Evolutionary conservation across 2,329 filamentous ascomycete genomes (phyloP).

Genomic region (Neonectria coccinea): DNA sequence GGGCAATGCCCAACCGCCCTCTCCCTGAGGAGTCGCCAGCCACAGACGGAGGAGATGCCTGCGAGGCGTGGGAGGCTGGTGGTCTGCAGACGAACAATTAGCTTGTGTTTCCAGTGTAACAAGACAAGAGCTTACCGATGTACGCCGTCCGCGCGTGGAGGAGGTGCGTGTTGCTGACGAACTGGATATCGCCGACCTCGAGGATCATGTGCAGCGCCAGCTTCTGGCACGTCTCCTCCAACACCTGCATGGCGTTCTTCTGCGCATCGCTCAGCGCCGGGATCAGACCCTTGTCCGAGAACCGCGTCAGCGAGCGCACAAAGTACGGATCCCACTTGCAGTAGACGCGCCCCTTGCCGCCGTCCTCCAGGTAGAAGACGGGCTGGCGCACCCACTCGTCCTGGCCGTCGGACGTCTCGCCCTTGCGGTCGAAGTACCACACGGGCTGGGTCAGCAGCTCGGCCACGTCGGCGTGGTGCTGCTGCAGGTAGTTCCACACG

Average conservation of each 20-base stretch:
- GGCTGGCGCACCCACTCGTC: constrained; percentile 78
- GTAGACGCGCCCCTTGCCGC: constrained; percentile 62
- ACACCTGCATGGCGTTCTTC: constrained; percentile 69
- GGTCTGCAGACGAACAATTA: constrained; percentile 48
- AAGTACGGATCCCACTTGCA: constrained; percentile 94
- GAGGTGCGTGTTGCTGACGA: constrained; percentile 82
- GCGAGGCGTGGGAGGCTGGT: constrained; percentile 74
- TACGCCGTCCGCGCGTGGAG: constrained; percentile 87
- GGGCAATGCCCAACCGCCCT: constrained; percentile 87
- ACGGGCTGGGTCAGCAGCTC: constrained; percentile 79
- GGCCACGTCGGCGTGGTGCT: constrained; percentile 81
- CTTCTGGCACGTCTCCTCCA: constrained; percentile 78
- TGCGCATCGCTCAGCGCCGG: constrained; percentile 79
- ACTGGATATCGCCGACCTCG: constrained; percentile 90
- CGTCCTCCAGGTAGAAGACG: constrained; percentile 82
- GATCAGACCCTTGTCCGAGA: constrained; percentile 78
- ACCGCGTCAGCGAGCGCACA: constrained; percentile 79
- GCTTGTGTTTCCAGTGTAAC: neutral
- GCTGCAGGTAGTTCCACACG: constrained; percentile 84
- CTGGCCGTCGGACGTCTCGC: constrained; percentile 80
- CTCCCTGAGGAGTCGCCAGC: constrained; percentile 82
- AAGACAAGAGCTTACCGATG: constrained; percentile 51
- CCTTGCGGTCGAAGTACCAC: constrained; percentile 95
- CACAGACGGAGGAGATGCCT: constrained; percentile 87
- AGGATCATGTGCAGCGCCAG: constrained; percentile 86